Base-by-base conservation (phyloP, 2,329 filamentous ascomycete genomes). In the Paecilomyces sp. region DNA sequence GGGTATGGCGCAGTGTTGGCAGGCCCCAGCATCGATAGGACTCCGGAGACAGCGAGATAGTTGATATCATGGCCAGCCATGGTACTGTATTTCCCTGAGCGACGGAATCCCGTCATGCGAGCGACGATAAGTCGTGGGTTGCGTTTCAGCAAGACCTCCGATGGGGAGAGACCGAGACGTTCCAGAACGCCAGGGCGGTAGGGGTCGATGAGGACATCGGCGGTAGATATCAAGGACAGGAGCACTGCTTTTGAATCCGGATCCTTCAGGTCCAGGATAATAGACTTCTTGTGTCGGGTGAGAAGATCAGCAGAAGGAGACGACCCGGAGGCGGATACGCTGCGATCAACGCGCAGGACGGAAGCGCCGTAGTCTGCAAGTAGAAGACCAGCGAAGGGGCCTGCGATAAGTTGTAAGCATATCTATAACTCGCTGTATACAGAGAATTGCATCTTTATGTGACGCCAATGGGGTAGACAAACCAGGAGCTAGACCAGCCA, bases 61-160 rank as follows among this genome's bases (percentile, higher is more conserved):
- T 97, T 97, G 74, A 97, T 96, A 72, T 97, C 92, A 71, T 97
- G 92, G 53, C 92, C 92, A 0, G 92, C 92, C 92, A 96, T 97
- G 68, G 83, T 77, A 55, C 84, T 85, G 76, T 96, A 97, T 67
- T 86, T 88, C 0, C 92, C 93, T 75, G 95, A 91, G 47, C 92
- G 82, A 12, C 93, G 83, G 74, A 97, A 97, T 0, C 75, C 93
- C 2, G 92, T 94, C 84, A 97, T 88, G 50, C 93, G 87, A 7
- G 85, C 91, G 59, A 96, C 86, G 58, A 97, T 85, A 1, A 97
- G 78, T 0, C 87, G 80, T 11, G 88, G 88, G 73, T 97, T 96
- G 18, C 83, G 70, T 25, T 76, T 78, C 30, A 86, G 77, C 7
- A 97, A 80, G 1, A 84, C 83, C 0, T 83, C 81, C 7, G 80